Percentiles rank a stretch among this genome's conserved stretches.
Conservation (phyloP, 805 yeast genomes). For the Kodamaea kaohsiungensis region DNA sequence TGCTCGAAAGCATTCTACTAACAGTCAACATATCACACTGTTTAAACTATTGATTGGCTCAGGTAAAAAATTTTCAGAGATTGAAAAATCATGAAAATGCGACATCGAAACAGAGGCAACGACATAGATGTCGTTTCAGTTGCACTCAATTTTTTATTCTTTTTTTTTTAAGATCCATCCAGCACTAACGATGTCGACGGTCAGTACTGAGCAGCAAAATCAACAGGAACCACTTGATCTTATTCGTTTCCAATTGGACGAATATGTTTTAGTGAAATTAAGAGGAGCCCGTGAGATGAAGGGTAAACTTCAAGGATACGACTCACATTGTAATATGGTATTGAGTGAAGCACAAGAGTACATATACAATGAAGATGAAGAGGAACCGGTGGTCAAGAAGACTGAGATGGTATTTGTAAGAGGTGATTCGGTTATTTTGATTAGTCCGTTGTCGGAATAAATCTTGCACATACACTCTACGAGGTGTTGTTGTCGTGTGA, state of each 20-base stretch:
- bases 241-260: constrained; percentile 83
- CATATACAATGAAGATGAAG: constrained; percentile 54
- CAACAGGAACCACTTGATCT: constrained; percentile 81
- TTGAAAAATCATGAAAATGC: constrained; percentile 1
- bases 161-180: neutral
- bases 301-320: constrained; percentile 91
- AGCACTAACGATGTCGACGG: constrained; percentile 27
- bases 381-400: constrained; percentile 49
- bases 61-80: neutral
- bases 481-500: neutral
- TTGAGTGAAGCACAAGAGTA: constrained; percentile 90
- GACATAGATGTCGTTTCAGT: neutral
- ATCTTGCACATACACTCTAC: neutral
- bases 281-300: constrained; percentile 92
- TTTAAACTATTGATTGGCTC: neutral
- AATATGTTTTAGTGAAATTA: constrained; percentile 79
- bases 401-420: constrained; percentile 92
- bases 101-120: neutral
- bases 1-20: constrained; percentile 5
- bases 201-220: constrained; percentile 32
- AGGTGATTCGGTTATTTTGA: constrained; percentile 94
- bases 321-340: constrained; percentile 95
- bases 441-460: constrained; percentile 45
- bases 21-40: neutral
- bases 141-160: neutral